Evolutionary conservation across 1,139 yeast species (phyloP).

Genomic region (Pichia sp.): DNA sequence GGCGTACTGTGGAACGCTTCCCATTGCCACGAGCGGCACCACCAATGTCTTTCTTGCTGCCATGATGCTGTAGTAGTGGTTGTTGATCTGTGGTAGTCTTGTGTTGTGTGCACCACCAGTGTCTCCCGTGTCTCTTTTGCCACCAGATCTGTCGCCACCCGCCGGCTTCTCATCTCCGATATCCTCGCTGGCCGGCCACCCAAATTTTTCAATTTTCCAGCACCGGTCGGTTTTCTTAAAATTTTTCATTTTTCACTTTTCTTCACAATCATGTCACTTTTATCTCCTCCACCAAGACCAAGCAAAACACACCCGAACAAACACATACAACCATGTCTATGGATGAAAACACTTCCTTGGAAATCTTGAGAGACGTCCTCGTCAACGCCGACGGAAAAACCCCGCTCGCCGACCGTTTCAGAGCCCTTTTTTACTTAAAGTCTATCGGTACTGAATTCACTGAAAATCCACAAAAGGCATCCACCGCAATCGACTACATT

Average conservation of each 20-base stretch:
- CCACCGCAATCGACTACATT: constrained; percentile 75
- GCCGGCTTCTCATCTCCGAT: not conserved
- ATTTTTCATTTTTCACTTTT: no score
- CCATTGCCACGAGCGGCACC: constrained; percentile 80
- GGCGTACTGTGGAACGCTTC: constrained; percentile 86
- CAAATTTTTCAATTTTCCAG: not conserved
- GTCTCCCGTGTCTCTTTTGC: no score
- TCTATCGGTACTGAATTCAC: constrained; percentile 68
- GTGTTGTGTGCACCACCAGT: no score
- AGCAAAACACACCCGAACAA: not conserved
- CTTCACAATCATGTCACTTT: not conserved
- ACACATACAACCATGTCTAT: constrained; percentile 23
- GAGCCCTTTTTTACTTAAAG: constrained; percentile 91
- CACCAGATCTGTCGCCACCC: no score
- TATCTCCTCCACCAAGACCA: not conserved
- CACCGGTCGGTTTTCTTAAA: not conserved
- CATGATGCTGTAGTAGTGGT: not conserved
- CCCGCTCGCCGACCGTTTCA: constrained; percentile 80
- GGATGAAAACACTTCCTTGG: constrained; percentile 55
- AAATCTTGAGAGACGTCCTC: constrained; percentile 68
- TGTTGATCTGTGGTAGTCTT: no score
- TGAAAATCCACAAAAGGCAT: constrained; percentile 48
- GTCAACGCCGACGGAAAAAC: constrained; percentile 62
- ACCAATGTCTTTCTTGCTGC: constrained; percentile 37
- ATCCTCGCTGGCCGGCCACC: not conserved